Evolutionary conservation across 2,329 filamentous ascomycete genomes (phyloP).

Genomic region (Pochonia chlamydosporia): DNA sequence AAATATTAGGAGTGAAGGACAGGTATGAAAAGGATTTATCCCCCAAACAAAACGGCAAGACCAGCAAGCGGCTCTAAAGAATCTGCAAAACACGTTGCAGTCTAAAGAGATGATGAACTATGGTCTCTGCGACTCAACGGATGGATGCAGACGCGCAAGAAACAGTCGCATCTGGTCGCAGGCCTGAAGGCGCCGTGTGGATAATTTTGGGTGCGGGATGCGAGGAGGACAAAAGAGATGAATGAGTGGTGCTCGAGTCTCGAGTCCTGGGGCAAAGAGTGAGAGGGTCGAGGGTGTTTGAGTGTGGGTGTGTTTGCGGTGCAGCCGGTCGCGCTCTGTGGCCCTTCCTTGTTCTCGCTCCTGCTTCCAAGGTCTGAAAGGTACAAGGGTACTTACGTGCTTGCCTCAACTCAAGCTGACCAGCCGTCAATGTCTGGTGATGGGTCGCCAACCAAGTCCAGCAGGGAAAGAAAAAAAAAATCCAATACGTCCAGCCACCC

Average conservation of each 20-base stretch:
- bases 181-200: constrained; percentile 3
- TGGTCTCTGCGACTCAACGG: constrained; percentile 1
- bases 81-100: not conserved
- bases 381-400: too few relatives aligned
- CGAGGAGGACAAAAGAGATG: not conserved
- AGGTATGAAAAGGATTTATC: not conserved
- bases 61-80: not conserved
- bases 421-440: too few relatives aligned
- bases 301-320: too few relatives aligned
- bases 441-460: too few relatives aligned
- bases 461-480: not conserved
- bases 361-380: too few relatives aligned
- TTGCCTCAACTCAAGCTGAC: too few relatives aligned
- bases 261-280: too few relatives aligned
- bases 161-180: constrained; percentile 6
- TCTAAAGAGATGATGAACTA: not conserved
- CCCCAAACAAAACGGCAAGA: not conserved
- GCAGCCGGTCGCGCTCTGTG: too few relatives aligned
- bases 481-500: too few relatives aligned
- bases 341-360: too few relatives aligned
- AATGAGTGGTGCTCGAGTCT: not conserved
- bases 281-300: not conserved
- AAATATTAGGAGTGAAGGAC: not conserved
- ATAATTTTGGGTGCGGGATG: constrained; percentile 2
- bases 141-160: constrained; percentile 6